phyloP scores from a whole-genome alignment of 2,329 filamentous ascomycete species.

The Aspergillus neoniger region DNA sequence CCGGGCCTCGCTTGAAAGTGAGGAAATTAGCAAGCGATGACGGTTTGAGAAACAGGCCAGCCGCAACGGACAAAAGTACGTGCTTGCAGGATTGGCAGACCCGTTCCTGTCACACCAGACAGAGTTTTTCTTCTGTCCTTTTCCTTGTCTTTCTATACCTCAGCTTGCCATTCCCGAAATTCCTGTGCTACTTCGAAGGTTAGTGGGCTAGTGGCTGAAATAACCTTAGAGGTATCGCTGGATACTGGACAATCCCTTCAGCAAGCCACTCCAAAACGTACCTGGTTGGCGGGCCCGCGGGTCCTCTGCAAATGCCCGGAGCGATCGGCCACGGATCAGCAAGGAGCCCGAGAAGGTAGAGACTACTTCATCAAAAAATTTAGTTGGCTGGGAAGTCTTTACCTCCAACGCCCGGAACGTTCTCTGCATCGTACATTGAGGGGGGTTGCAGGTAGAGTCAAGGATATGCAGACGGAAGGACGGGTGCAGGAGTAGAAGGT shows the following conservation, averaged over 20 bases:
- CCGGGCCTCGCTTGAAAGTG: not conserved
- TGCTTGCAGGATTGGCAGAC: not conserved
- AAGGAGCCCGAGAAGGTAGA: constrained; percentile 4
- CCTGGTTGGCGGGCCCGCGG: constrained; percentile 25
- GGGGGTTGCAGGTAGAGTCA: not conserved
- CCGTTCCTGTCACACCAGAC: not conserved
- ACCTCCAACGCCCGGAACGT: constrained; percentile 3
- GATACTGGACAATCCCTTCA: constrained; percentile 1
- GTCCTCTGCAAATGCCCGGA: constrained; percentile 23
- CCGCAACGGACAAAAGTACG: constrained; percentile 1
- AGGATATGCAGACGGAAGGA: not conserved
- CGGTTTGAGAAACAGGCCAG: not conserved
- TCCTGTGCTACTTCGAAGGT: constrained; percentile 3
- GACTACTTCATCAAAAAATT: constrained; percentile 7
- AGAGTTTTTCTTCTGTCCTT: not conserved
- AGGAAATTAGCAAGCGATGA: not conserved
- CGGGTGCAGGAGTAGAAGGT: not conserved
- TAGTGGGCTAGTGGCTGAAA: constrained; percentile 18
- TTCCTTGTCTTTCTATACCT: not conserved
- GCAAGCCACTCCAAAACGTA: constrained; percentile 17
- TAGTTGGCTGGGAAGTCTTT: not conserved
- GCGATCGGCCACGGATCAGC: constrained; percentile 18
- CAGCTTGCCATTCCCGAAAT: not conserved
- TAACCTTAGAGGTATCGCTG: not conserved
- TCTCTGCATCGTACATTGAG: constrained; percentile 3